Percentiles rank a stretch among this genome's conserved stretches.
Evolutionary conservation across 345 rosid species (phyloP).

Genomic region (Populus euphratica): DNA sequence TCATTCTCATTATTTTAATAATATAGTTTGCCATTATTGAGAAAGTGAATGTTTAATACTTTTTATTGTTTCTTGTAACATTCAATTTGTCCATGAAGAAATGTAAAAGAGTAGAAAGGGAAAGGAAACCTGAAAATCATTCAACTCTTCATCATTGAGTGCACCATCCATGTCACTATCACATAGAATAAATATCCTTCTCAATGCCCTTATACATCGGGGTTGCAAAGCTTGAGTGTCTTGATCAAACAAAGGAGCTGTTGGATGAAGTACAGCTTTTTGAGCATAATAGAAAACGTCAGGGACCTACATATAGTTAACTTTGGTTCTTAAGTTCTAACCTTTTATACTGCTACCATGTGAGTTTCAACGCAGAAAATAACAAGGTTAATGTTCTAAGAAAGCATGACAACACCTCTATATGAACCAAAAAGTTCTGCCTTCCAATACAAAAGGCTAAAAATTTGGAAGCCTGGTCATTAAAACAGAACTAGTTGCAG

Average conservation of each 20-base stretch:
- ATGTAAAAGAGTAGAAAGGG: neutral
- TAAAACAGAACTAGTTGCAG: too few relatives aligned
- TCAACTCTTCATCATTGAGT: constrained; percentile 74
- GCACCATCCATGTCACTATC: constrained; percentile 78
- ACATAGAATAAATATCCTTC: constrained; percentile 68
- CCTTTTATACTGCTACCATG: neutral
- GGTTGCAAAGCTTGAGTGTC: constrained; percentile 64
- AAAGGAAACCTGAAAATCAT: constrained; percentile 69
- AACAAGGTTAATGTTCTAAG: neutral
- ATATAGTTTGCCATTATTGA: too few relatives aligned
- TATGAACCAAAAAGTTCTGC: too few relatives aligned
- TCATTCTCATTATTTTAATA: too few relatives aligned
- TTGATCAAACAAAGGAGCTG: constrained; percentile 73
- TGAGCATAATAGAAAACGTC: constrained; percentile 80
- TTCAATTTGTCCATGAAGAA: neutral
- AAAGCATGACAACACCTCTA: too few relatives aligned
- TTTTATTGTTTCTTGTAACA: too few relatives aligned
- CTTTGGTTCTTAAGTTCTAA: constrained; percentile 1
- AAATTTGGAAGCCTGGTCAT: too few relatives aligned
- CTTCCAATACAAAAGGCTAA: too few relatives aligned
- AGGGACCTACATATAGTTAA: constrained; percentile 52
- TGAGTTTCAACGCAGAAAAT: too few relatives aligned
- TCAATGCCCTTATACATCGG: constrained; percentile 68
- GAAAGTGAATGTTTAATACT: too few relatives aligned
- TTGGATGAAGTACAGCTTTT: constrained; percentile 82